Conservation (phyloP, 768 basidiomycete species). For the Termitomyces sp. region DNA sequence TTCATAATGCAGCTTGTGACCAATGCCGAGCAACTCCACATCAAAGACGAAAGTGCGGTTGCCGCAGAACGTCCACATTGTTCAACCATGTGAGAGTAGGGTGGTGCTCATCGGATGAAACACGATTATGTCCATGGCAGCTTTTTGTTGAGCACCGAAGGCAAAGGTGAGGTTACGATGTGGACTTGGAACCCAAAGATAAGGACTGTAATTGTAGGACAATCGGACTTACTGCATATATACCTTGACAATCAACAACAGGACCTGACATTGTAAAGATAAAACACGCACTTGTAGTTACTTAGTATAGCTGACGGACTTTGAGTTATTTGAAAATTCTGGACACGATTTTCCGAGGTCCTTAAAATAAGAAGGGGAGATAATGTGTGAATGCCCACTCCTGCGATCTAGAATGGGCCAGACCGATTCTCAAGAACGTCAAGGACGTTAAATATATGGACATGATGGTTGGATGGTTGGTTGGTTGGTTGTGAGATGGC, state of each 20-base stretch:
- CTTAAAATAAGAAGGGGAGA: not conserved
- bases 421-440: not conserved
- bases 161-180: not conserved
- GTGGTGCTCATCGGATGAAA: constrained; percentile 4
- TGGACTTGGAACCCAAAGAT: not conserved
- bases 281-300: not conserved
- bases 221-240: not conserved
- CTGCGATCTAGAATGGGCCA: not conserved
- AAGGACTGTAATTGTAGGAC: not conserved
- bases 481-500: too few species aligned
- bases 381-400: not conserved
- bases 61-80: not conserved
- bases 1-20: not conserved
- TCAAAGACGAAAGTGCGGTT: not conserved
- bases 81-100: not conserved
- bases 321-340: not conserved
- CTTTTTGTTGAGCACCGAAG: constrained; percentile 1
- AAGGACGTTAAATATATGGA: not conserved
- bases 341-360: not conserved
- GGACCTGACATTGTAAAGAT: not conserved
- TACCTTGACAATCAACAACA: not conserved
- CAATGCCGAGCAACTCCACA: not conserved
- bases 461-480: too few species aligned
- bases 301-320: not conserved
- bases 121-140: constrained; percentile 5